Base-by-base conservation (phyloP, 345 rosid species). In the Gossypium arboreum region DNA sequence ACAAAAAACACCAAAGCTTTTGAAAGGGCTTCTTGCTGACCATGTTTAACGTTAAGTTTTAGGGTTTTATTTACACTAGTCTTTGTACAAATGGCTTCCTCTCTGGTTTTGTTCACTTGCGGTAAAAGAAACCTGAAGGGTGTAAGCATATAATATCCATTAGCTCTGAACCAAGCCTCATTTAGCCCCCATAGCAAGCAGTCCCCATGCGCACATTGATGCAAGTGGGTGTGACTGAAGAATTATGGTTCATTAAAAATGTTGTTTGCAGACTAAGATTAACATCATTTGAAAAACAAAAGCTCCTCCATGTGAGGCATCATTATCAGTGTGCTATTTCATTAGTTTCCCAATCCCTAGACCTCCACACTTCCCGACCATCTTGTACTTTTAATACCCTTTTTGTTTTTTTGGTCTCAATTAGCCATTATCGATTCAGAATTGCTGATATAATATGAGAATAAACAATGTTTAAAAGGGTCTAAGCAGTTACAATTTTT, bases 261-360 rank as follows among this genome's bases (percentile, higher is more conserved):
- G 71, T 74, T 81, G 82, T 76, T 78, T 76, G 80, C 67, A 71
- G 62, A 41, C 29, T 73, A 78, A 80, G 76, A 68, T 72, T 34
- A 60, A 27, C 66, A 84, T 48, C 80, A 44, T 17, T 76, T 67
- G 81, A 82, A 73, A 57, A 75, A 29, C 67, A 56, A 74, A 47
- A 29, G n/a, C 18, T 18, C 72, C 79, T 18, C 72, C 79, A 76
- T 82, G 81, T 79, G 84, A 75, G 59, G 72, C 84, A 80, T 52
- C 70, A 77, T 65, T 60, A 70, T 68, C 63, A 41, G 62, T 20
- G 68, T 66, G 48, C 44, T 58, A 25, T 24, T 60, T 72, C 79
- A 50, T 63, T 73, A 29, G 73, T 22, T 72, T 16, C 76, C 75
- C 52, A 57, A 75, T 78, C 77, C 78, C 74, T 17, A 34, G 34